phyloP scores from a whole-genome alignment of 371 early-diverging fungal species.

The Haplosporangium sp. region DNA sequence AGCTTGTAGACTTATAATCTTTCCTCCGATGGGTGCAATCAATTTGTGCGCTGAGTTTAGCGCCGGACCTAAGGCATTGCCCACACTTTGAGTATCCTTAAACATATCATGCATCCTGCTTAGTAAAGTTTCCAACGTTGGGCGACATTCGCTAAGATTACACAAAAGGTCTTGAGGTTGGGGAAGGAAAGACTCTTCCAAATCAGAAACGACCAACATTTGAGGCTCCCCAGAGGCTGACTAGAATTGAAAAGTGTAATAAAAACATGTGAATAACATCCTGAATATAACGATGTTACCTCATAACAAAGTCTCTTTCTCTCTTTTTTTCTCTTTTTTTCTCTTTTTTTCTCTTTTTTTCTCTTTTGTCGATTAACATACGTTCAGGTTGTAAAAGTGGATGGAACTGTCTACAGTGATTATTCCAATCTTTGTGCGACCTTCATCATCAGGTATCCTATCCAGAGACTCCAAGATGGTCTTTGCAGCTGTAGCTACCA shows the following conservation, averaged over 20 bases:
- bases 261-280: neutral
- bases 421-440: constrained; percentile 88
- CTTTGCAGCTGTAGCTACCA: constrained; percentile 79
- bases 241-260: constrained; percentile 23
- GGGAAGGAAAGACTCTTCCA: constrained; percentile 92
- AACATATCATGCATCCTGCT: constrained; percentile 87
- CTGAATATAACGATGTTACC: neutral
- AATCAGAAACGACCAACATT: constrained; percentile 92
- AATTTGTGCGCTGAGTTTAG: constrained; percentile 88
- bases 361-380: constrained; percentile 40
- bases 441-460: constrained; percentile 89
- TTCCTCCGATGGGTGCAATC: constrained; percentile 88
- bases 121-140: constrained; percentile 78
- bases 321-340: too few species aligned
- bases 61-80: constrained; percentile 88
- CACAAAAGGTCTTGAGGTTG: constrained; percentile 88
- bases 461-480: constrained; percentile 89
- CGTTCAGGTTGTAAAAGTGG: constrained; percentile 90
- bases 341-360: too few species aligned
- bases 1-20: constrained; percentile 87
- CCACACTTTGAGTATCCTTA: constrained; percentile 78
- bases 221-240: constrained; percentile 80
- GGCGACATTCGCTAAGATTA: constrained; percentile 82
- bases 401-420: constrained; percentile 91
- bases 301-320: neutral